A percentile compares a stretch with the other conserved stretches of the same genome.
These are phyloP conservation scores for Protomyces lactucae-debilis DNA, from an alignment of 1,139 yeast genomes.

Conservation along the genomic window DNA sequence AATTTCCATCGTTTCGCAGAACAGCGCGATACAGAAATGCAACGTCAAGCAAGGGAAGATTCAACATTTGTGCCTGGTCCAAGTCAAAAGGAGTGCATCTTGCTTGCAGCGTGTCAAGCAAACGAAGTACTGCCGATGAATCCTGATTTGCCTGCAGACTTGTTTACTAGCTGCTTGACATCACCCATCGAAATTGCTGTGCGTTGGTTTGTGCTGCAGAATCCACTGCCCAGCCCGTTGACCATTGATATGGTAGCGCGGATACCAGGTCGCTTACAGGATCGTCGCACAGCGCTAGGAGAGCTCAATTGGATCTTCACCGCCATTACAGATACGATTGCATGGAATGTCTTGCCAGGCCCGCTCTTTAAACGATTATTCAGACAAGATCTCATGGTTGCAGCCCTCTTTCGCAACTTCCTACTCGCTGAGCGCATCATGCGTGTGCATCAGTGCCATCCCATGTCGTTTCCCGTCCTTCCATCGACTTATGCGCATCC, in stretches of 20 bases:
- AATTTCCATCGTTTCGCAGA: conserved; percentile 88
- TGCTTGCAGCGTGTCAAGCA: conserved; percentile 85
- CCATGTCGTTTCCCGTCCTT: conserved; percentile 86
- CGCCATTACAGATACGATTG: conserved; percentile 95
- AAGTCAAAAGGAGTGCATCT: conserved; percentile 81
- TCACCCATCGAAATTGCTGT: conserved; percentile 94
- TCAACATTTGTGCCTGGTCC: conserved; percentile 41
- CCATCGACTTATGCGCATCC: conserved; percentile 82
- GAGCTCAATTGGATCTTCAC: conserved; percentile 97
- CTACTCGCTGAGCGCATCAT: conserved; percentile 85
- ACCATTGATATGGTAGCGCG: conserved; percentile 44
- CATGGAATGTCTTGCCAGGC: conserved; percentile 89
- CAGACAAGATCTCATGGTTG: conserved; percentile 94
- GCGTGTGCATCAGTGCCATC: conserved; percentile 92
- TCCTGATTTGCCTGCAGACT: conserved; percentile 92
- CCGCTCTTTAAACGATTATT: conserved; percentile 84
- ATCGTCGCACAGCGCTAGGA: conserved; percentile 90
- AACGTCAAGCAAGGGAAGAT: conserved; percentile 41
- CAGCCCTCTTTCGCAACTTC: conserved; percentile 89
- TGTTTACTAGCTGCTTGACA: conserved; percentile 90
- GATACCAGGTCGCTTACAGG: conserved; percentile 87
- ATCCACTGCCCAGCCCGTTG: conserved; percentile 43
- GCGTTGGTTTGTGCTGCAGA: conserved; percentile 84
- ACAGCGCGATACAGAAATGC: conserved; percentile 79
- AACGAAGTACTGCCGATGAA: conserved; percentile 86